Percentiles rank a stretch among this genome's conserved stretches.
phyloP scores from a whole-genome alignment of 768 basidiomycete genomes.

The Auricularia auricula-judae region DNA sequence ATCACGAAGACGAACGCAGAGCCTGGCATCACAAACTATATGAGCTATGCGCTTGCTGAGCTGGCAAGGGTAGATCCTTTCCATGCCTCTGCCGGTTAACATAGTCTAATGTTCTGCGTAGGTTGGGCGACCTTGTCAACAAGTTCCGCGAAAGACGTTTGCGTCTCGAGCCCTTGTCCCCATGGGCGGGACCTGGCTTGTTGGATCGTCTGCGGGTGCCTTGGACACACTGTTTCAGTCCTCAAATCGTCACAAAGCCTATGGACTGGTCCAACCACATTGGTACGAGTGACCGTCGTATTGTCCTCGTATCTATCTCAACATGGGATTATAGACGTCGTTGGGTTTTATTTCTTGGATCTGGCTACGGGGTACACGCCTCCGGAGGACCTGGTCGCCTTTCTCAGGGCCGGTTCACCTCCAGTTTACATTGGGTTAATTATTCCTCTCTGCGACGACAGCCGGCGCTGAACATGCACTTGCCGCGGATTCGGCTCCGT shows the following conservation, averaged over 20 bases:
- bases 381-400: constrained; percentile 31
- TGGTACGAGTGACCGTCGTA: constrained; percentile 20
- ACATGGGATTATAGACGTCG: constrained; percentile 31
- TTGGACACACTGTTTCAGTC: constrained; percentile 55
- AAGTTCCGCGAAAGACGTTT: constrained; percentile 39
- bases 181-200: constrained; percentile 40
- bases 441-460: not conserved
- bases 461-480: not conserved
- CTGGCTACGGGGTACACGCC: constrained; percentile 37
- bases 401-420: constrained; percentile 36
- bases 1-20: constrained; percentile 45
- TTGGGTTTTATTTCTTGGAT: constrained; percentile 55
- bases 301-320: not conserved
- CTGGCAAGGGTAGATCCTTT: constrained; percentile 40
- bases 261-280: constrained; percentile 53
- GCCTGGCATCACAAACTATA: constrained; percentile 41
- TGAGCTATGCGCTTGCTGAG: constrained; percentile 47
- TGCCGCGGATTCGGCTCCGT: constrained; percentile 45
- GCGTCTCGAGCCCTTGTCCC: constrained; percentile 34
- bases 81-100: not conserved
- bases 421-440: constrained; percentile 50
- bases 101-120: constrained; percentile 14
- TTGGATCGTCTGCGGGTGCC: constrained; percentile 44
- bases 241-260: constrained; percentile 46
- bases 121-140: constrained; percentile 51